These are phyloP conservation scores for Talaromyces wortmannii DNA, from an alignment of 495 filamentous ascomycete genomes.

Conservation along the genomic window DNA sequence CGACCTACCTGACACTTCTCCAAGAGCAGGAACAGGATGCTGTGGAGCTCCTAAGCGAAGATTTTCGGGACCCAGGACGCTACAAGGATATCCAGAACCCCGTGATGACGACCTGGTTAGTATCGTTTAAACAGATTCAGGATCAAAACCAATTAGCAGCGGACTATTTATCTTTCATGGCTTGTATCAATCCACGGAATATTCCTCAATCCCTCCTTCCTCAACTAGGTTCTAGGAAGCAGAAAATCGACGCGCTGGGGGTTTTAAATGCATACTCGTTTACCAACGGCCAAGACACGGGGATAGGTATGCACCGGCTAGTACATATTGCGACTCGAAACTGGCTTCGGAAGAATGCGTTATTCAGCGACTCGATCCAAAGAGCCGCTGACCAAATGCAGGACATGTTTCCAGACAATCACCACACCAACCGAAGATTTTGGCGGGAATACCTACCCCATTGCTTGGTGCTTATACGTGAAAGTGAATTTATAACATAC, in stretches of 20 bases:
- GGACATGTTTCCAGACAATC: no score
- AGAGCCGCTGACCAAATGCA: no score
- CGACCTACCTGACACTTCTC: constrained; percentile 28
- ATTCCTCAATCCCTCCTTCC: constrained; percentile 11
- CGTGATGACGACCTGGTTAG: constrained; percentile 36
- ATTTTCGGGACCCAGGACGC: constrained; percentile 26
- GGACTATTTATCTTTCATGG: constrained; percentile 24
- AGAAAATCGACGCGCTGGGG: constrained; percentile 14
- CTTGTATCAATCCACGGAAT: constrained; percentile 16
- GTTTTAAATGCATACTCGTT: constrained; percentile 17
- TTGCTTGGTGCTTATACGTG: no score
- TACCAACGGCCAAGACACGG: constrained; percentile 4
- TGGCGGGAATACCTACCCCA: no score
- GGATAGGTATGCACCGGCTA: no score
- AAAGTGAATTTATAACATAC: no score
- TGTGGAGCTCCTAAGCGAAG: constrained; percentile 25
- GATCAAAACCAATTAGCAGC: constrained; percentile 18
- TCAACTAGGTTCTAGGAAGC: constrained; percentile 1
- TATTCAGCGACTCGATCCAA: no score
- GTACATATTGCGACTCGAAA: no score
- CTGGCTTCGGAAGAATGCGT: no score
- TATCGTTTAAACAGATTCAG: constrained; percentile 35
- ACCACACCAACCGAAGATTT: no score
- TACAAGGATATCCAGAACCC: constrained; percentile 29
- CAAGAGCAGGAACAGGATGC: constrained; percentile 19